phyloP scores from a whole-genome alignment of 2,329 filamentous ascomycete species.

The Alternaria brassicae region DNA sequence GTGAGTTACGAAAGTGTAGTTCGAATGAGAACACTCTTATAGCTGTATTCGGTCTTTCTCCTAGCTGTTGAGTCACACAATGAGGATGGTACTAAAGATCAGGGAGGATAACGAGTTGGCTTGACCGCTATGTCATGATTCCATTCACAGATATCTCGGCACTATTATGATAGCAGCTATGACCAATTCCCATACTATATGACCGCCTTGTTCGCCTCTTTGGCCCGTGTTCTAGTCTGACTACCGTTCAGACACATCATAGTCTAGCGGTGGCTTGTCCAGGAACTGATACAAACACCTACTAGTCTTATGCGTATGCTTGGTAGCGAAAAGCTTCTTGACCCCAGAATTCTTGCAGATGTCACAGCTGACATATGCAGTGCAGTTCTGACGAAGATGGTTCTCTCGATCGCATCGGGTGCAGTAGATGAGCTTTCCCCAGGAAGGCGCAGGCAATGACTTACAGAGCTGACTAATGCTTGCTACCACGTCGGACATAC shows the following conservation, averaged over 20 bases:
- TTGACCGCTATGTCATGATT: background rate
- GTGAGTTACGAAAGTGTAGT: rapidly evolving
- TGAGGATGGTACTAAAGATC: background rate
- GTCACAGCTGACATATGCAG: conserved; percentile 6
- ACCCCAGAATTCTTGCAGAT: conserved; percentile 7
- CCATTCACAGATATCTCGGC: background rate
- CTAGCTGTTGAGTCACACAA: background rate
- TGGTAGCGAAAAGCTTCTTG: background rate
- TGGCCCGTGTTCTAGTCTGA: background rate
- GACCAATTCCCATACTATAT: background rate
- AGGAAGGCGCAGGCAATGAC: conserved; percentile 5
- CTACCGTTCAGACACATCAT: background rate
- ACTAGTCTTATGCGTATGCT: conserved; percentile 3
- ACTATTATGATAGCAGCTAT: background rate
- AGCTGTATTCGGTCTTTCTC: background rate
- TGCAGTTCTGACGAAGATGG: conserved; percentile 10
- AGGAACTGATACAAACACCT: conserved; percentile 13
- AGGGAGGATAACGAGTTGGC: background rate
- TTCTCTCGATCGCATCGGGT: conserved; percentile 17
- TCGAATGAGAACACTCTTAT: background rate
- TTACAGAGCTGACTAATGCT: background rate
- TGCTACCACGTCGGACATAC: background rate
- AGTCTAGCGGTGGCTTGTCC: background rate
- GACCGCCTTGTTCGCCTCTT: background rate
- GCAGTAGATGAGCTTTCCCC: conserved; percentile 13